Conservation (phyloP, 306 rosid genomes). For the Prosopis cineraria region DNA sequence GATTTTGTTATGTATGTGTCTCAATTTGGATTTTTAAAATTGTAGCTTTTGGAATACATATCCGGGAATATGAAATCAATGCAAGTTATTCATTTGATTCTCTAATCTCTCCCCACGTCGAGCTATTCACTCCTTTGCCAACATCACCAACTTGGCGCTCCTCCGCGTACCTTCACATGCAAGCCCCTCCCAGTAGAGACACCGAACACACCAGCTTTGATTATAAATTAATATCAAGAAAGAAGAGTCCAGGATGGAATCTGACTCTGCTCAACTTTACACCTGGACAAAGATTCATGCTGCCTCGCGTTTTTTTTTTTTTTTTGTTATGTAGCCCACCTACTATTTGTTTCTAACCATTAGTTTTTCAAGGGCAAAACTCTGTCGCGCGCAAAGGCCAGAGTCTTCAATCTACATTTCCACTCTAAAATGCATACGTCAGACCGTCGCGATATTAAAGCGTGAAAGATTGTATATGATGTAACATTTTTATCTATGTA, state of each 20-base stretch:
- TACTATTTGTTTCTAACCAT: not conserved
- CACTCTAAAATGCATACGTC: too few species aligned
- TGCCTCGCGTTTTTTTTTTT: not conserved
- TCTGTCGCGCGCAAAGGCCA: not conserved
- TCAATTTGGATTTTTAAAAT: not conserved
- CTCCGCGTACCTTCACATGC: not conserved
- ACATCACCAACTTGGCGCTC: not conserved
- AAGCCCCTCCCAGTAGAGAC: not conserved
- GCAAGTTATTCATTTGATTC: too few species aligned
- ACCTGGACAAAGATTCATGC: not conserved
- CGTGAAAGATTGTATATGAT: too few species aligned
- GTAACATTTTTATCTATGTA: too few species aligned
- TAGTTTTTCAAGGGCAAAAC: not conserved
- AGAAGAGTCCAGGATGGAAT: not conserved
- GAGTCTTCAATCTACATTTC: not conserved
- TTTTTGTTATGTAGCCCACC: not conserved
- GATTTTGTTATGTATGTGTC: too few species aligned
- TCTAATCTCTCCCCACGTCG: too few species aligned
- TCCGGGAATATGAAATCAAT: not conserved
- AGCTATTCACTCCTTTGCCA: too few species aligned
- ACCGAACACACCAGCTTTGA: not conserved
- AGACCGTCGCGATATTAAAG: too few species aligned
- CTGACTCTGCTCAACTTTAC: not conserved
- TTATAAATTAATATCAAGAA: not conserved
- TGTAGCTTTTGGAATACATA: not conserved